Base-by-base conservation (phyloP, 1,284 basidiomycete genomes). In the Naganishia liquefaciens region DNA sequence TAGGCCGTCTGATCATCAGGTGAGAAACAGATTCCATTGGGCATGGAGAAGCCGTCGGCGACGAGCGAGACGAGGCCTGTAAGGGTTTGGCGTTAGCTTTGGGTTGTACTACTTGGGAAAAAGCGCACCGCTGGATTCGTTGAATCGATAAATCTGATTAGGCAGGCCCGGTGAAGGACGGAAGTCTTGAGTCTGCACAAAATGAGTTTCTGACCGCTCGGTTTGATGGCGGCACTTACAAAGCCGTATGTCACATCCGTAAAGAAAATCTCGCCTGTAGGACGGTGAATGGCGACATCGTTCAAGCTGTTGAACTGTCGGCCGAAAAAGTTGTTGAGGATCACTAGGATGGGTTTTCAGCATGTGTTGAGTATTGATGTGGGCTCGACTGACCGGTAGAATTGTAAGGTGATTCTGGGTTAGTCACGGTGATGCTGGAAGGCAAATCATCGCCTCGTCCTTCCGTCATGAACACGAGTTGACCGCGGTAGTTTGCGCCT, bases 271-370 rank as follows among this genome's bases (percentile, higher is more conserved):
- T 82, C 83, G 17, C 84, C 84, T 57, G 81, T 85, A n/a, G 68
- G 71, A 0, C 87, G 87, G 66, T 89, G 87, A 3, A 90, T 80
- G 71, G 87, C 89, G 64, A 87, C 79, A 72, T 92, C 90, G 74
- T 91, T 90, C 60, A 90, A 77, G 1, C 88, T 88, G 77, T 88
- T 90, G 79, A 91, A 92, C 71, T 90, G 88, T 10, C 88, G 81
- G 3, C 89, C 89, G 70, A 84, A 87, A 73, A 81, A 87, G 76
- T 87, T 89, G 79, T 89, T 85, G 63, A 88, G 73, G 19, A 88
- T 71, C 47, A 87, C 83, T 23, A 39, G 21, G n/a, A 27, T 3
- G 39, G 13, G 39, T 5, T 6, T 15, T 52, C 30, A 23, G 51
- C 27, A n/a, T 30, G 30, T 11, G 27, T 49, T 28, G 58, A 17